Evolutionary conservation across 2,329 filamentous ascomycete genomes (phyloP), one percentile per base, ranked within the genome.

Genomic region (Celoporthe dispersa): DNA sequence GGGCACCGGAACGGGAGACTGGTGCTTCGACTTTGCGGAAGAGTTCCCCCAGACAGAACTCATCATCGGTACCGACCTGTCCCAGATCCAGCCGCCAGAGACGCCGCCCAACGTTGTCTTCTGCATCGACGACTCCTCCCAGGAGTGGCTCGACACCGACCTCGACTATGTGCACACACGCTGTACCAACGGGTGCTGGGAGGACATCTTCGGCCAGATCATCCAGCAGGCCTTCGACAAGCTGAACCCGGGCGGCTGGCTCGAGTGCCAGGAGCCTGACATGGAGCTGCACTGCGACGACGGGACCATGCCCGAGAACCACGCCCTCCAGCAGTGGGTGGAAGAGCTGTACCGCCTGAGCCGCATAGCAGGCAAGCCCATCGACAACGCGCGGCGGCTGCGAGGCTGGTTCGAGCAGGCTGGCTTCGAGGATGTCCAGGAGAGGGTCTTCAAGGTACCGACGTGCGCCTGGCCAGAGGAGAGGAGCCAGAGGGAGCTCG

Each of bases 51-150:
- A 84, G 4, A 81, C 90, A 14, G 79, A 85, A 71, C 68, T 71
- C 5, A 83, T 92, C 39, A 84, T 86, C 64, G 90, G 89, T 41
- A 91, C 87, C 11, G 90, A 92, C 75, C 82, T 92, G 7, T 91
- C 89, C 0, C 89, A 90, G 1, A 89, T 92, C 35, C 90, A 92
- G 75, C 89, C 90, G 2, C 81, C 81, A 5, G 83, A 86, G 63
- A 90, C 93, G 0, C 91, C 92, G 0, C 86, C 87, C 25, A 94
- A 94, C 72, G 90, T 94, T 19, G 72, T 60, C 65, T 94, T 94
- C 73, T 88, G 89, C 71, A 86, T 94, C 61, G 91, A 94, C 76
- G 91, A 94, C 75, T 84, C 84, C 77, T 81, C 81, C 2, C 82
- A 87, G 69, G 79, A 82, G 2, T 87, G 85, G 85, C 80, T 83